Conservation (phyloP, 192 early-diverging fungal genomes). For the Coemansia sp. region DNA sequence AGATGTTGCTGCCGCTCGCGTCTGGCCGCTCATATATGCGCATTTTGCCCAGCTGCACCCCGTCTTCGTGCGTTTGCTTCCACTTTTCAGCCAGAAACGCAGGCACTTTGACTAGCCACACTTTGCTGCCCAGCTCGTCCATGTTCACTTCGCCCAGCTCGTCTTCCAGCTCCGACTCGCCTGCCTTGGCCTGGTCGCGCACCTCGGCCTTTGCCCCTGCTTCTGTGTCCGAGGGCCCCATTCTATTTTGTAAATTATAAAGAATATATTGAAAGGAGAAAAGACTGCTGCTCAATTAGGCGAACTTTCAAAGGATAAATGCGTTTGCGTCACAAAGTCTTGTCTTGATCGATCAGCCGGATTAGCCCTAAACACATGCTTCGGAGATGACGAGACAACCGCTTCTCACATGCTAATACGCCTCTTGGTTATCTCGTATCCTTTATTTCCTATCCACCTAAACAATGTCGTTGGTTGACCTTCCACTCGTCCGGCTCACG, state of each 20-base stretch:
- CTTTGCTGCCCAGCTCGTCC: conserved; percentile 66
- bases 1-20: conserved; percentile 55
- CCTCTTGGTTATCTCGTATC: background rate
- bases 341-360: no score
- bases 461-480: conserved; percentile 40
- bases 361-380: no score
- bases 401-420: background rate
- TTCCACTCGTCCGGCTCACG: conserved; percentile 45
- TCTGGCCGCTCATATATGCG: conserved; percentile 69
- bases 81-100: conserved; percentile 86
- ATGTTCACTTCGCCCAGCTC: conserved; percentile 74
- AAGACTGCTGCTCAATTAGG: no score
- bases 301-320: no score
- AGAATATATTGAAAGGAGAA: background rate
- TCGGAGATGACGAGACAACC: no score
- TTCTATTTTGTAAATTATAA: background rate
- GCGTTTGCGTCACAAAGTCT: no score
- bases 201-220: background rate
- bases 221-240: background rate
- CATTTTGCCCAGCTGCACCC: conserved; percentile 75
- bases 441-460: background rate
- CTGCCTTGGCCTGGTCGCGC: background rate
- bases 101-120: conserved; percentile 95
- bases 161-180: conserved; percentile 47
- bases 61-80: conserved; percentile 64